Conservation (phyloP, 78 protist genomes). For the Cavenderia fasciculata region DNA sequence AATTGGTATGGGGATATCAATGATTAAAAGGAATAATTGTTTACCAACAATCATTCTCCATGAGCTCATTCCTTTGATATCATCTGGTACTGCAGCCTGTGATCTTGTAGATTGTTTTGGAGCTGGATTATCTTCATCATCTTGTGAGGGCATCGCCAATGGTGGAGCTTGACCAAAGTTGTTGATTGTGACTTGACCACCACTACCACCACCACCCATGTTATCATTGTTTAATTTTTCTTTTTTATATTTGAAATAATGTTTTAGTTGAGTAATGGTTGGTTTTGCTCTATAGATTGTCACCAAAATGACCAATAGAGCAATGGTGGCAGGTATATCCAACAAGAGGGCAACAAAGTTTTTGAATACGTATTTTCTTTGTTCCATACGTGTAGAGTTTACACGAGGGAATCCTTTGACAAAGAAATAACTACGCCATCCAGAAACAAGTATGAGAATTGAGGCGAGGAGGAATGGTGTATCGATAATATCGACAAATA, state of each 20-base stretch:
- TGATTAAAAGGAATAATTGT: slow-evolving; percentile 16
- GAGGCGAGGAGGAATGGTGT: slow-evolving; percentile 64
- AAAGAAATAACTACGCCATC: slow-evolving; percentile 64
- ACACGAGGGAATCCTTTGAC: slow-evolving; percentile 40
- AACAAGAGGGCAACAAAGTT: slow-evolving; percentile 34
- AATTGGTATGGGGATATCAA: slow-evolving; percentile 84
- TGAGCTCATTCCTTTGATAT: background rate
- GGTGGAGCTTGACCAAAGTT: too few species aligned
- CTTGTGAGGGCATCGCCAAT: background rate
- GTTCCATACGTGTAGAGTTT: background rate
- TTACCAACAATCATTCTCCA: slow-evolving; percentile 46
- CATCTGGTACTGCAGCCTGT: background rate
- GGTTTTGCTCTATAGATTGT: slow-evolving; percentile 56
- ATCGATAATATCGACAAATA: slow-evolving; percentile 79
- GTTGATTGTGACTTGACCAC: background rate
- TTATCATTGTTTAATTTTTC: too few species aligned
- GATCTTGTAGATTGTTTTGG: background rate
- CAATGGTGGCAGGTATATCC: slow-evolving; percentile 81
- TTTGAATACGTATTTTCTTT: slow-evolving; percentile 29
- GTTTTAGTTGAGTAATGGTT: slow-evolving; percentile 20
- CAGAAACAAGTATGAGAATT: slow-evolving; percentile 51
- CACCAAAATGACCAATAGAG: background rate
- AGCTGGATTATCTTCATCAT: slow-evolving; percentile 32
- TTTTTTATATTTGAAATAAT: background rate
- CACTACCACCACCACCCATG: too few species aligned